A percentile compares a stretch with the other conserved stretches of the same genome.
Conservation (phyloP, 148 eudicot genomes). For the Talinum fruticosum region DNA sequence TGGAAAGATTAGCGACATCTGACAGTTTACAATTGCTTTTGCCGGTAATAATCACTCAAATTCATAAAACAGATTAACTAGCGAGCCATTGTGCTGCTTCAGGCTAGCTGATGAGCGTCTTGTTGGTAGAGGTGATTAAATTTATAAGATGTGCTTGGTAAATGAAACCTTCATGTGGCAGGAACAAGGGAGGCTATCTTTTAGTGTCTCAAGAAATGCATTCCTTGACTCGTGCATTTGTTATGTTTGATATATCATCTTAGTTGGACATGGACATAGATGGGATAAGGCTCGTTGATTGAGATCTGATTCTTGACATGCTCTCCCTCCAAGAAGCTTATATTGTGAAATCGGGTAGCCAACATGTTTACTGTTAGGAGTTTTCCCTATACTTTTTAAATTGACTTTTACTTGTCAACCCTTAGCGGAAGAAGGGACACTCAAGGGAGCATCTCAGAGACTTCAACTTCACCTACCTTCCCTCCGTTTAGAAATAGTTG, state of each 20-base stretch:
- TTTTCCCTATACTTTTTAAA: too few species aligned
- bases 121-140: neutral
- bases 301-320: neutral
- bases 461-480: neutral
- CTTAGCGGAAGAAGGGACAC: too few species aligned
- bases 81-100: neutral
- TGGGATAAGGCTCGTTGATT: neutral
- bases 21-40: slow-evolving; percentile 83
- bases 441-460: neutral
- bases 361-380: too few species aligned
- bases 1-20: slow-evolving; percentile 67
- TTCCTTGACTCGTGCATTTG: neutral
- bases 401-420: too few species aligned
- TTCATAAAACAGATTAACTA: neutral
- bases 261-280: too few species aligned
- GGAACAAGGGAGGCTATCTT: neutral
- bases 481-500: slow-evolving; percentile 2
- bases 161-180: neutral
- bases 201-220: neutral
- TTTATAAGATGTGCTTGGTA: neutral
- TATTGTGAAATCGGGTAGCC: too few species aligned
- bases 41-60: slow-evolving; percentile 52
- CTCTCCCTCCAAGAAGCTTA: neutral
- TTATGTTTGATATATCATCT: neutral
- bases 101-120: too few species aligned